Conservation (phyloP, 2,329 filamentous ascomycete genomes). For the Xylariales sp. region DNA sequence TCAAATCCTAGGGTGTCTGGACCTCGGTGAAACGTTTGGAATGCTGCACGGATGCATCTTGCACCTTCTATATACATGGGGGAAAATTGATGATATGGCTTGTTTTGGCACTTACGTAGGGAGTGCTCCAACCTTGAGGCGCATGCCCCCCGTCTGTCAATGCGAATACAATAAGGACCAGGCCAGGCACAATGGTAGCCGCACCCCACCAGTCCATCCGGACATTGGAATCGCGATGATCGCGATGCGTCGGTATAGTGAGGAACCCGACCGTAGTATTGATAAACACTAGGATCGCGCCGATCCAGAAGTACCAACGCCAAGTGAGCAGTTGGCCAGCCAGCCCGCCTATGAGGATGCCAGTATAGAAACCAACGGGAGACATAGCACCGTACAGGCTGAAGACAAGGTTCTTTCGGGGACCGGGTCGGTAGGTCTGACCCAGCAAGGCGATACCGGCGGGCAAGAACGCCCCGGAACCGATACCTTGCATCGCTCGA, state of each 20-base stretch:
- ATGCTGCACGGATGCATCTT: no score
- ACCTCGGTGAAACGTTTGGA: no score
- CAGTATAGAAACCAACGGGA: slow-evolving; percentile 52
- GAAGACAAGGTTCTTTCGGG: slow-evolving; percentile 62
- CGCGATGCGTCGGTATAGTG: slow-evolving; percentile 25
- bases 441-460: slow-evolving; percentile 64
- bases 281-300: slow-evolving; percentile 34
- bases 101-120: slow-evolving; percentile 67
- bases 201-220: slow-evolving; percentile 69
- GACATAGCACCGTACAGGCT: slow-evolving; percentile 52
- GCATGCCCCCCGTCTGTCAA: slow-evolving; percentile 70
- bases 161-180: slow-evolving; percentile 69
- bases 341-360: slow-evolving; percentile 62
- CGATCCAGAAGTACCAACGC: slow-evolving; percentile 67
- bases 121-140: slow-evolving; percentile 64
- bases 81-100: no score
- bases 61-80: no score
- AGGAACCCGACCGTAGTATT: slow-evolving; percentile 20
- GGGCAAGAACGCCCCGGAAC: slow-evolving; percentile 66
- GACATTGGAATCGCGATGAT: slow-evolving; percentile 28
- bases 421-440: slow-evolving; percentile 60
- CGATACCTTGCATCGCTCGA: slow-evolving; percentile 70
- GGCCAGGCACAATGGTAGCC: slow-evolving; percentile 55
- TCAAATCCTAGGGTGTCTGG: no score
- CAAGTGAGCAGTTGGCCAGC: slow-evolving; percentile 54